Percentiles rank a stretch among this genome's conserved stretches.
Conservation (phyloP, 805 yeast species). For the Ogataea salicorniae region DNA sequence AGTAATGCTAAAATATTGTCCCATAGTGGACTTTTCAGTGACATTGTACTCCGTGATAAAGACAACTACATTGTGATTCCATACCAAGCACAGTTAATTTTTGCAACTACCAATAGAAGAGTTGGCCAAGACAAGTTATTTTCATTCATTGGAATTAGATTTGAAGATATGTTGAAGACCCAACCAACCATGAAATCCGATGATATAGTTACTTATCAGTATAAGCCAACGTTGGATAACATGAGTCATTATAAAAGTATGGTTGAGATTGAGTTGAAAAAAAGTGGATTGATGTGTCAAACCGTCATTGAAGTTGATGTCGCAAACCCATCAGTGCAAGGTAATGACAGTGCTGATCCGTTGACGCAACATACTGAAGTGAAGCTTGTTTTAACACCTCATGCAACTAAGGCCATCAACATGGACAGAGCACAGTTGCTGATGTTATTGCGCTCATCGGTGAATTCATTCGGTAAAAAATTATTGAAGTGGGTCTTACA, state of each 20-base stretch:
- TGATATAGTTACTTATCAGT: not conserved
- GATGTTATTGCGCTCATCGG: no score
- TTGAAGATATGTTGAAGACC: conserved; percentile 7
- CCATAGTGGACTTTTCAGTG: conserved; percentile 7
- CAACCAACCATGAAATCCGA: not conserved
- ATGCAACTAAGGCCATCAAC: not conserved
- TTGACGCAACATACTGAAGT: conserved; percentile 1
- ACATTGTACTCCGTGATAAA: not conserved
- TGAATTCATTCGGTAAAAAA: not conserved
- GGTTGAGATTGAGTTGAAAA: conserved; percentile 1
- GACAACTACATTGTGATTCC: conserved; percentile 5
- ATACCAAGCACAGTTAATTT: conserved; percentile 6
- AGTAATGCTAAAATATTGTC: conserved; percentile 1
- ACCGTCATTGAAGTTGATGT: conserved; percentile 6
- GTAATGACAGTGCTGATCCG: not conserved
- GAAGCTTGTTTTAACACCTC: not conserved
- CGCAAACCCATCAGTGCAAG: not conserved
- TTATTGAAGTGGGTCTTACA: conserved; percentile 7
- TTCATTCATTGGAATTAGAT: conserved; percentile 6
- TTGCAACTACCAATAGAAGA: conserved; percentile 5
- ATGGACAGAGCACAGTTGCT: not conserved
- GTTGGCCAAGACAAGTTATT: not conserved
- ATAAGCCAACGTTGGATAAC: conserved; percentile 1
- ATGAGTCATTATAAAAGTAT: conserved; percentile 2
- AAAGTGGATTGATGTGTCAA: not conserved